Conservation (phyloP, 2,329 filamentous ascomycete species). For the Cordyceps farinosa region DNA sequence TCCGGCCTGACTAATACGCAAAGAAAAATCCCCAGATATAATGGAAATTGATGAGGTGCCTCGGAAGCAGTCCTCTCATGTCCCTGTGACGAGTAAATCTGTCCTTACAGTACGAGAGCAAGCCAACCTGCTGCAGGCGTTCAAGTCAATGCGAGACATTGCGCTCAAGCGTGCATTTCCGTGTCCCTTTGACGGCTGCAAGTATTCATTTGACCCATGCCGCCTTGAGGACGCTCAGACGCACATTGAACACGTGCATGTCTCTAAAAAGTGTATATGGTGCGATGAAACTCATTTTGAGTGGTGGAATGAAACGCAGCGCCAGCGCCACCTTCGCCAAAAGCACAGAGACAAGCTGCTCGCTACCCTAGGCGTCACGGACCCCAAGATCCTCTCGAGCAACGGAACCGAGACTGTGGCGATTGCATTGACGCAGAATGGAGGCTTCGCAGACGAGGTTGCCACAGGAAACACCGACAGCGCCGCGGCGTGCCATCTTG, state of each 20-base stretch:
- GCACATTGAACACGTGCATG: slow-evolving; percentile 37
- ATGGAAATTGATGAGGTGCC: background rate
- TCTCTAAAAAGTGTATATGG: slow-evolving; percentile 33
- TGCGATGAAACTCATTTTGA: slow-evolving; percentile 32
- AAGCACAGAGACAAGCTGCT: slow-evolving; percentile 29
- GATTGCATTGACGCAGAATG: background rate
- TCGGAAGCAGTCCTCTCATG: slow-evolving; percentile 14
- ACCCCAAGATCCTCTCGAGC: background rate
- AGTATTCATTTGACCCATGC: slow-evolving; percentile 30
- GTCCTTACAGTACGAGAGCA: slow-evolving; percentile 42
- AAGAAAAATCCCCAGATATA: background rate
- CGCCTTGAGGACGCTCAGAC: slow-evolving; percentile 30
- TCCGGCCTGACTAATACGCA: background rate
- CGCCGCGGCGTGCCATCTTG: background rate
- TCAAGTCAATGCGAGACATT: slow-evolving; percentile 6
- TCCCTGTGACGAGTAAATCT: slow-evolving; percentile 36
- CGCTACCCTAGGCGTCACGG: slow-evolving; percentile 15
- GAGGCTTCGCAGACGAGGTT: background rate
- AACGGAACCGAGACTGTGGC: background rate
- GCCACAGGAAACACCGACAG: background rate
- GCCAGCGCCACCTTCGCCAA: slow-evolving; percentile 27
- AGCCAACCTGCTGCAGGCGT: slow-evolving; percentile 30
- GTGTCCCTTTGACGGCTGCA: slow-evolving; percentile 40
- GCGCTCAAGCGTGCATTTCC: slow-evolving; percentile 27
- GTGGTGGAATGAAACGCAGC: slow-evolving; percentile 28